Evolutionary conservation across 257 asterid species (phyloP).

Genomic region (Jacaranda mimosifolia): DNA sequence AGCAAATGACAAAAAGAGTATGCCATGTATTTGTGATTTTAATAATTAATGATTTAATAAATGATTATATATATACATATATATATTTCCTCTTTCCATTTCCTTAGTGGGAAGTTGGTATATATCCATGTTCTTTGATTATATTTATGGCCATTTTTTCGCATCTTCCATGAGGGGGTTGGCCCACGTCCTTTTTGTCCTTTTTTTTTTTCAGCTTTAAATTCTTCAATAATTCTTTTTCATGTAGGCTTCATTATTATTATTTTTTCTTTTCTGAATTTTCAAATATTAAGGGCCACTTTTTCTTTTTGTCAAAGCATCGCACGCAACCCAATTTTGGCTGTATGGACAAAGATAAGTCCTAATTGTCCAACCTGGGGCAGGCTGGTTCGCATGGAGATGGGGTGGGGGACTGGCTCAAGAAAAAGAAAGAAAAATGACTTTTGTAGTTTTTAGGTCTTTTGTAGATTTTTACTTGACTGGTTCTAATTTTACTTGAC

Average conservation of each 20-base stretch:
- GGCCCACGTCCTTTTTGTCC: conserved; percentile 46
- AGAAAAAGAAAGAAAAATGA: not conserved
- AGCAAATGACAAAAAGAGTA: conserved; percentile 35
- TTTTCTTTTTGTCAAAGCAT: conserved; percentile 44
- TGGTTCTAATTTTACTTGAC: too few species aligned
- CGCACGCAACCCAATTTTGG: conserved; percentile 38
- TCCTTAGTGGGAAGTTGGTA: conserved; percentile 34
- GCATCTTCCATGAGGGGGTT: conserved; percentile 29
- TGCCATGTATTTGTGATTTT: conserved; percentile 4
- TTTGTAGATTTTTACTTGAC: too few species aligned
- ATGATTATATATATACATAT: not conserved
- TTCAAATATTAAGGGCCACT: conserved; percentile 24
- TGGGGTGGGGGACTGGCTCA: too few species aligned
- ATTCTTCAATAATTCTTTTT: conserved; percentile 18
- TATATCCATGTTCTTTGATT: conserved; percentile 39
- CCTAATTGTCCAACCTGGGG: conserved; percentile 30
- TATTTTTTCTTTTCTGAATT: not conserved
- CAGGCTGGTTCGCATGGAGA: conserved; percentile 20
- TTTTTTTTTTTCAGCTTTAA: not conserved
- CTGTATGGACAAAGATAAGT: conserved; percentile 45
- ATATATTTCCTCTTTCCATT: not conserved
- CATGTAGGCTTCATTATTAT: not conserved
- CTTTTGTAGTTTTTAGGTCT: too few species aligned
- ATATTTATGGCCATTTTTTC: conserved; percentile 32
- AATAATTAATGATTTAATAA: not conserved